These are phyloP conservation scores for Lactuca sativa DNA, from an alignment of 129 eudicot species.

Conservation along the genomic window DNA sequence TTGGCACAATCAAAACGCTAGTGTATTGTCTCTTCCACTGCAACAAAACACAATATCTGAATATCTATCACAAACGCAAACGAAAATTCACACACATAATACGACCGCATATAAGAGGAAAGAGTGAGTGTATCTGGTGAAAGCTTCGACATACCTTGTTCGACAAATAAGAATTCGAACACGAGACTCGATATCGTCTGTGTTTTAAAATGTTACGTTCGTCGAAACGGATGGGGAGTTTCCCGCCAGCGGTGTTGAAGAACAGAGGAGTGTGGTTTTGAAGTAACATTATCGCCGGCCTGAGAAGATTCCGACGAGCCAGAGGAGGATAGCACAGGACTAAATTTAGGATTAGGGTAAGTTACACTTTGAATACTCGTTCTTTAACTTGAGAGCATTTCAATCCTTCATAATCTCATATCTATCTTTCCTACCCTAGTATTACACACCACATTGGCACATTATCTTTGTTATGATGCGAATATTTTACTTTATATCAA, in stretches of 20 bases:
- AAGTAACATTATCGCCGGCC: conserved; percentile 38
- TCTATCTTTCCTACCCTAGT: too few species aligned
- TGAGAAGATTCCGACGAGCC: conserved; percentile 18
- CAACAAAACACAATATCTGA: conserved; percentile 4
- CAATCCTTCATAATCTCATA: not conserved
- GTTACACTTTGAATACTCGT: conserved; percentile 16
- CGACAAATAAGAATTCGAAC: conserved; percentile 33
- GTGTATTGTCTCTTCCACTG: conserved; percentile 80
- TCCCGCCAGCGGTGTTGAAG: conserved; percentile 27
- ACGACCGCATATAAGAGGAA: not conserved
- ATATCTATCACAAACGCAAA: not conserved
- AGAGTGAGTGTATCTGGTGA: not conserved
- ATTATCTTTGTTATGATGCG: too few species aligned
- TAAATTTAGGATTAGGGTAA: conserved; percentile 18
- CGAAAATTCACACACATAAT: not conserved
- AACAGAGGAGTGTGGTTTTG: conserved; percentile 27
- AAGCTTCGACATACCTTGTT: conserved; percentile 40
- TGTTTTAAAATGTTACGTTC: conserved; percentile 8
- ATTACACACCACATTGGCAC: too few species aligned
- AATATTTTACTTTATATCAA: too few species aligned
- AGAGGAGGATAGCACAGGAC: not conserved
- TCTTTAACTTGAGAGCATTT: conserved; percentile 9
- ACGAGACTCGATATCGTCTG: conserved; percentile 30
- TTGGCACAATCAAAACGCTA: conserved; percentile 95
- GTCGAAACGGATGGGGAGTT: conserved; percentile 19